phyloP scores from a whole-genome alignment of 164 flowering plant species.

The Piper betle region DNA sequence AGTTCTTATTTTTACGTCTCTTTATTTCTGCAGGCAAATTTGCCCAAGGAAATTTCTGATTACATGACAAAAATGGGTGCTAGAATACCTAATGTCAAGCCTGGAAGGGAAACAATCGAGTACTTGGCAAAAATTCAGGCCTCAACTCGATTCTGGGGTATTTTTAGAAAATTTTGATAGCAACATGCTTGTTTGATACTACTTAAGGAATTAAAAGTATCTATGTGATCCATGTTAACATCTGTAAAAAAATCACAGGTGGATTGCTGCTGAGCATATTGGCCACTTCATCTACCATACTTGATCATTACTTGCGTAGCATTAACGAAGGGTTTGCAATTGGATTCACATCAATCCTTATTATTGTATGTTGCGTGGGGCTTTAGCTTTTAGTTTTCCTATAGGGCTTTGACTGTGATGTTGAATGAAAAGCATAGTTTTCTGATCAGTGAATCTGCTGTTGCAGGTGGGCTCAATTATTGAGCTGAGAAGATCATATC shows the following conservation, averaged over 20 bases:
- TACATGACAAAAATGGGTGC: constrained; percentile 98
- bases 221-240: neutral
- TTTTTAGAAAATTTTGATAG: neutral
- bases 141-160: constrained; percentile 99
- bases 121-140: constrained; percentile 85
- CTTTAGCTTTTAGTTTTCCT: neutral
- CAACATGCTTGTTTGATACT: neutral
- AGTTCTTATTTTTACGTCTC: neutral
- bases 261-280: constrained; percentile 66
- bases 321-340: constrained; percentile 78
- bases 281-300: constrained; percentile 78
- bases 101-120: constrained; percentile 89
- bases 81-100: constrained; percentile 87
- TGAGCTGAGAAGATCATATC: constrained; percentile 92
- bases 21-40: constrained; percentile 56
- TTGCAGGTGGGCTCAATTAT: constrained; percentile 94
- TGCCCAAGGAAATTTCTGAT: constrained; percentile 97
- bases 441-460: neutral
- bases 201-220: neutral
- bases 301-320: constrained; percentile 73
- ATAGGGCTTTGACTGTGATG: too few relatives aligned
- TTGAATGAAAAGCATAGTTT: too few relatives aligned
- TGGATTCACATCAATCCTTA: constrained; percentile 88
- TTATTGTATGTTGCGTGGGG: constrained; percentile 53
- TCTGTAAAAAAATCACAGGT: constrained; percentile 31